These are phyloP conservation scores for Raffaelea ambrosiae DNA, from an alignment of 2,329 filamentous ascomycete genomes.

Conservation along the genomic window DNA sequence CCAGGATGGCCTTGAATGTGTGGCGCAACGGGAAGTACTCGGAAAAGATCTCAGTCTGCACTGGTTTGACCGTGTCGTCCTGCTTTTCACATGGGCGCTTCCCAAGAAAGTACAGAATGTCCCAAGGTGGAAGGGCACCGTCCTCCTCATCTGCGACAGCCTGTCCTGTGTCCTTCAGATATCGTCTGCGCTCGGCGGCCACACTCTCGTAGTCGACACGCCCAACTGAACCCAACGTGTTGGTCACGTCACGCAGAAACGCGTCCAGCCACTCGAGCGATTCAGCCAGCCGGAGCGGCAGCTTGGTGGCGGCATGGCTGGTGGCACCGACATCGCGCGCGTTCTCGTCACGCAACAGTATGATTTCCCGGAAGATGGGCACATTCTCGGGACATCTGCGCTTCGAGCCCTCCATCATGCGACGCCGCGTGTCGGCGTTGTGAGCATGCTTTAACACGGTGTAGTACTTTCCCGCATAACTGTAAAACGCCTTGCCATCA, in stretches of 20 bases:
- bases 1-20: neutral
- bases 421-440: neutral
- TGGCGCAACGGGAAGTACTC: conserved; percentile 1
- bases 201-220: neutral
- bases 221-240: neutral
- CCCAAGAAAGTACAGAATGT: neutral
- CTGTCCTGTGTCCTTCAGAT: neutral
- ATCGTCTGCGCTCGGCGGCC: neutral
- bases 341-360: neutral
- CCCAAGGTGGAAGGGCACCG: neutral
- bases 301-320: neutral
- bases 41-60: neutral
- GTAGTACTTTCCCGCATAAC: neutral
- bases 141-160: neutral
- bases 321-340: neutral
- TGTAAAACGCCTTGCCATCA: neutral
- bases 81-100: too few relatives aligned
- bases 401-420: neutral
- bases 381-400: neutral
- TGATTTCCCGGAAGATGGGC: neutral
- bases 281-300: neutral
- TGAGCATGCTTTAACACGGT: neutral
- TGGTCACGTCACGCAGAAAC: neutral
- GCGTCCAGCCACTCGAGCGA: neutral
- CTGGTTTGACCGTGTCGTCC: neutral